Conservation (phyloP, 2,329 filamentous ascomycete species). For the Trichoderma sp. region DNA sequence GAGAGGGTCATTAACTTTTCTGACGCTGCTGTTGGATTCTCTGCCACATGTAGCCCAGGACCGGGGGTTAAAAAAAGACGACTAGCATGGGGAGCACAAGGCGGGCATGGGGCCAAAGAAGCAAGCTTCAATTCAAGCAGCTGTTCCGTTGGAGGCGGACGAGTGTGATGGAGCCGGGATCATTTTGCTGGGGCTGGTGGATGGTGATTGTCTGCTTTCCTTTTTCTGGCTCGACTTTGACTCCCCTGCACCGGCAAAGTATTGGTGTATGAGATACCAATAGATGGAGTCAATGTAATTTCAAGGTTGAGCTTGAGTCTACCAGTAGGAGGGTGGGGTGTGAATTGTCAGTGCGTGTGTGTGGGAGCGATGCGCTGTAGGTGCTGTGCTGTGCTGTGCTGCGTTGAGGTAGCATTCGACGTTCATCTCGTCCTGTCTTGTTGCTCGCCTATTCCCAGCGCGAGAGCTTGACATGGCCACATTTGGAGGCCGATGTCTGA, state of each 20-base stretch:
- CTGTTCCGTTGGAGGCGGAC: neutral
- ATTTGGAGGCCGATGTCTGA: neutral
- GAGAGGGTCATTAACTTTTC: neutral
- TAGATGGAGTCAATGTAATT: neutral
- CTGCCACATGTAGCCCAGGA: neutral
- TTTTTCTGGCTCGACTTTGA: neutral
- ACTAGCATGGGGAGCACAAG: slow-evolving; percentile 15
- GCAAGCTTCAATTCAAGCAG: slow-evolving; percentile 9
- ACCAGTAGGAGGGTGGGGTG: slow-evolving; percentile 12
- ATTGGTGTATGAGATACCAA: neutral
- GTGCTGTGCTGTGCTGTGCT: neutral
- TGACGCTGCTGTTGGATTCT: neutral
- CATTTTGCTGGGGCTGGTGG: slow-evolving; percentile 13
- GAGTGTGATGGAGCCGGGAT: neutral
- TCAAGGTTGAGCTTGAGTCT: neutral
- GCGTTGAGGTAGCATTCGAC: neutral
- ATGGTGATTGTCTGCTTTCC: slow-evolving; percentile 8
- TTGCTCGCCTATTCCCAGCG: neutral
- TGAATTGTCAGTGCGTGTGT: slow-evolving; percentile 5
- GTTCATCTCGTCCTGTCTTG: neutral
- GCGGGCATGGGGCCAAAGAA: slow-evolving; percentile 12
- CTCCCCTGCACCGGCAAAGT: neutral
- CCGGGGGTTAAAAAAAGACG: neutral
- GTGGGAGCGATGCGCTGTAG: neutral
- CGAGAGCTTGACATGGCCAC: neutral